These are phyloP conservation scores for Kazachstania bromeliacearum DNA, from an alignment of 805 yeast genomes.

Conservation along the genomic window DNA sequence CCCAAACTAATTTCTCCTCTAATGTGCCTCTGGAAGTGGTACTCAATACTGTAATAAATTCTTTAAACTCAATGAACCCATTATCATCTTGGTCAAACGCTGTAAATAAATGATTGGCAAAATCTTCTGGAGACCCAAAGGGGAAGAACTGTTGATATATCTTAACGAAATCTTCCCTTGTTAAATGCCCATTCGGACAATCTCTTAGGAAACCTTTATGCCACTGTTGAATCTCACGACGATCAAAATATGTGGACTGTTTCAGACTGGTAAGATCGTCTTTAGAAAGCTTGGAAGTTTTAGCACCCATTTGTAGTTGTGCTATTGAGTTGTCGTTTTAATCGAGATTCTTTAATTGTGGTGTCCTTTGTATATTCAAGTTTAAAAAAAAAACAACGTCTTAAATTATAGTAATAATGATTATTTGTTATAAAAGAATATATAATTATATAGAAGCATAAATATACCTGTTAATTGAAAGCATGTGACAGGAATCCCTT, in stretches of 20 bases:
- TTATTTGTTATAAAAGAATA: not conserved
- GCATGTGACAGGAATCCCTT: conserved; percentile 10
- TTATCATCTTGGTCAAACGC: conserved; percentile 78
- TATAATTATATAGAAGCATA: not conserved
- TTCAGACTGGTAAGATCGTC: conserved; percentile 80
- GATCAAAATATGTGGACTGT: conserved; percentile 82
- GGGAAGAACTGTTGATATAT: conserved; percentile 96
- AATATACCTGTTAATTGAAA: not conserved
- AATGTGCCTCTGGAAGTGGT: conserved; percentile 77
- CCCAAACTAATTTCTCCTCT: conserved; percentile 83
- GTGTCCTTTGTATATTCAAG: too few relatives aligned
- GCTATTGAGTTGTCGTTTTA: too few relatives aligned
- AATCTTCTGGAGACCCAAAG: conserved; percentile 92
- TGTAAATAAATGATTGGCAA: conserved; percentile 77
- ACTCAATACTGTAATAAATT: conserved; percentile 80
- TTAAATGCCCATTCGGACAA: conserved; percentile 83
- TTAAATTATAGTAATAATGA: too few relatives aligned
- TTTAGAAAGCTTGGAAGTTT: conserved; percentile 83
- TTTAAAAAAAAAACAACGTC: too few relatives aligned
- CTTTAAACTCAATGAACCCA: conserved; percentile 83
- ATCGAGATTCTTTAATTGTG: too few relatives aligned
- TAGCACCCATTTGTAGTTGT: conserved; percentile 89
- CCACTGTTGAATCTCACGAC: conserved; percentile 96
- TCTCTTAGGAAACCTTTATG: conserved; percentile 91
- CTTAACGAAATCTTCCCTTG: conserved; percentile 79